Evolutionary conservation across 2,329 filamentous ascomycete genomes (phyloP), one percentile per base, ranked within the genome.

Genomic region (Ascochyta rabiei): DNA sequence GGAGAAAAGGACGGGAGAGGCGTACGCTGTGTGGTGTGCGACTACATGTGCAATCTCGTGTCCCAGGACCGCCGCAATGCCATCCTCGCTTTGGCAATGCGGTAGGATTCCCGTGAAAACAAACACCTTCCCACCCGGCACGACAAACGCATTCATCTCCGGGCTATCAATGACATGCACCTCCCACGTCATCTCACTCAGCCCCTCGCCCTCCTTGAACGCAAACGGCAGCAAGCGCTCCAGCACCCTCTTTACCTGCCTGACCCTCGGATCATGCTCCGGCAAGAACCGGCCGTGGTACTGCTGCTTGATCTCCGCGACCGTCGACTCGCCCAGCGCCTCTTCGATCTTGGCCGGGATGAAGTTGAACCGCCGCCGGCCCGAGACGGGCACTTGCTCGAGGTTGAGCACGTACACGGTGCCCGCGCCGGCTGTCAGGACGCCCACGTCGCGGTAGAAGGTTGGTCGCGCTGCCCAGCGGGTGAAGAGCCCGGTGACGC

Each of bases 11-110:
- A n/a, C 24, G 12, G 23, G 10, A 4, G 3, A 8, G 8, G 26
- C 64, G 23, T 39, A 73, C 66, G 72, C 71, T 15, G 70, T 66
- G 49, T 75, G 71, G 56, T 69, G 69, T 6, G 71, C 72, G 23
- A 75, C 81, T 59, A 88, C 89, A 70, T 93, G 90, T 16, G 89
- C 88, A 57, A 93, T 90, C 77, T 93, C 90, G 74, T 93, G 90
- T 13, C 89, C 88, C 13, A 93, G 79, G 2, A 93, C 88, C 1
- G 89, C 85, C 4, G 90, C 90, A 23, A 93, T 79, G 3, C 86
- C 87, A 68, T 88, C 84, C 52, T 91, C 88, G 64, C 79, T 86
- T 47, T 80, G 70, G 55, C 87, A 88, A 19, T 91, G 77, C n/a
- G 82, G 81, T 48, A 93, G 74, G 28, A 93, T 86, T 33, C 90